These are phyloP conservation scores for Puya raimondii DNA, from an alignment of 176 grass and related monocot genomes.

Conservation along the genomic window DNA sequence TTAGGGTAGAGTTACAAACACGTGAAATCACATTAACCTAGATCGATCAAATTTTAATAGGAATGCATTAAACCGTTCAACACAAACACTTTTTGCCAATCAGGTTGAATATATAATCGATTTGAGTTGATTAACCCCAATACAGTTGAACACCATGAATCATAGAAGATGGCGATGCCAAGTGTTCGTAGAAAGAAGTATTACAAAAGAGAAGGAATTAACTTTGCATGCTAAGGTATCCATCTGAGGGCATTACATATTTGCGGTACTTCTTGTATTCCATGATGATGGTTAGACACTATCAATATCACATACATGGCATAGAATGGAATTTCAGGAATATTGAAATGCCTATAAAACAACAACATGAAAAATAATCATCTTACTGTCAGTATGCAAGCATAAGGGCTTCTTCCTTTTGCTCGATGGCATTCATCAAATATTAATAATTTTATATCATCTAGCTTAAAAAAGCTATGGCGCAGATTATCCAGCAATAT, in stretches of 20 bases:
- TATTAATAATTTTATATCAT: slow-evolving; percentile 56
- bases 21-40: too few species aligned
- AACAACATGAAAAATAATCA: background rate
- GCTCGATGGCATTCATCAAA: slow-evolving; percentile 80
- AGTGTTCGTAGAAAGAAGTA: too few species aligned
- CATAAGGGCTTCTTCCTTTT: slow-evolving; percentile 41
- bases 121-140: too few species aligned
- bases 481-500: slow-evolving; percentile 69
- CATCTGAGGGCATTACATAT: too few species aligned
- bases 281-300: background rate
- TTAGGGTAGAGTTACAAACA: too few species aligned
- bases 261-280: background rate
- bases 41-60: too few species aligned
- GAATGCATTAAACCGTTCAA: too few species aligned
- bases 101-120: too few species aligned
- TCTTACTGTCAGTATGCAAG: slow-evolving; percentile 57
- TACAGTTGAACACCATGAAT: too few species aligned
- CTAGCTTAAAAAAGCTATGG: slow-evolving; percentile 47
- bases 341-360: background rate
- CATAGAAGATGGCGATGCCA: background rate
- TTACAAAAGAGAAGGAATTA: too few species aligned
- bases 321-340: background rate
- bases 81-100: too few species aligned
- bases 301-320: background rate
- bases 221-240: too few species aligned